These are phyloP conservation scores for Aspergillus sp. DNA, from an alignment of 2,329 filamentous ascomycete genomes.

Conservation along the genomic window DNA sequence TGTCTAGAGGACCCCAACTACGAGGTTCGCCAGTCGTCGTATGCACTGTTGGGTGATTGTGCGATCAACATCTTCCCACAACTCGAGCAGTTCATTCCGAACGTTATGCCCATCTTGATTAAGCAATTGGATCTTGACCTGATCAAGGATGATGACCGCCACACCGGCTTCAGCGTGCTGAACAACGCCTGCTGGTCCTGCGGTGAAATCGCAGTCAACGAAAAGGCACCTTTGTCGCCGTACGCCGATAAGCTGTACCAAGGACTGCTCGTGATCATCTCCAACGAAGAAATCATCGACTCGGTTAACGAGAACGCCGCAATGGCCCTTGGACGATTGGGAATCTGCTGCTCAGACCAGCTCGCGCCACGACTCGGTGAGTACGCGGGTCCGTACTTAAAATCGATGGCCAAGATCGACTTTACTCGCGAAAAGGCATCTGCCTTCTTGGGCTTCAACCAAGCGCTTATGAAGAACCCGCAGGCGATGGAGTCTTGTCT, in stretches of 20 bases:
- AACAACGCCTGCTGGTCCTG: constrained; percentile 98
- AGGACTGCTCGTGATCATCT: constrained; percentile 73
- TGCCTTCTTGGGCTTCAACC: constrained; percentile 83
- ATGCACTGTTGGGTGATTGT: constrained; percentile 88
- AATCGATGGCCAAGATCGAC: constrained; percentile 73
- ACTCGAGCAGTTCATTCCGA: constrained; percentile 65
- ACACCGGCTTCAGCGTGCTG: constrained; percentile 81
- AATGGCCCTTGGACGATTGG: constrained; percentile 82
- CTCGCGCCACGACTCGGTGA: constrained; percentile 71
- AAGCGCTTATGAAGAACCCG: constrained; percentile 77
- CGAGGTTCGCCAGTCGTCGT: constrained; percentile 92
- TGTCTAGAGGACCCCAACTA: constrained; percentile 89
- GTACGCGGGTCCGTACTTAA: constrained; percentile 77
- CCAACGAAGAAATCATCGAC: constrained; percentile 75
- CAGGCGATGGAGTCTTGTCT: constrained; percentile 85
- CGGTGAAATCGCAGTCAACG: constrained; percentile 82
- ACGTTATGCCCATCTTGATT: constrained; percentile 70
- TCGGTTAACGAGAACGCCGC: constrained; percentile 91
- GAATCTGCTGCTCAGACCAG: constrained; percentile 67
- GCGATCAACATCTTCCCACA: constrained; percentile 85
- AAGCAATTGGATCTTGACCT: constrained; percentile 77
- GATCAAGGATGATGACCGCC: constrained; percentile 70
- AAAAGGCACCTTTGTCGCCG: constrained; percentile 63
- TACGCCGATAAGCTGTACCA: constrained; percentile 72
- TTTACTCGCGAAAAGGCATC: constrained; percentile 91